A percentile compares a stretch with the other conserved stretches of the same genome.
phyloP scores from a whole-genome alignment of 2,329 filamentous ascomycete genomes.

The Teratosphaeria zuluensis region DNA sequence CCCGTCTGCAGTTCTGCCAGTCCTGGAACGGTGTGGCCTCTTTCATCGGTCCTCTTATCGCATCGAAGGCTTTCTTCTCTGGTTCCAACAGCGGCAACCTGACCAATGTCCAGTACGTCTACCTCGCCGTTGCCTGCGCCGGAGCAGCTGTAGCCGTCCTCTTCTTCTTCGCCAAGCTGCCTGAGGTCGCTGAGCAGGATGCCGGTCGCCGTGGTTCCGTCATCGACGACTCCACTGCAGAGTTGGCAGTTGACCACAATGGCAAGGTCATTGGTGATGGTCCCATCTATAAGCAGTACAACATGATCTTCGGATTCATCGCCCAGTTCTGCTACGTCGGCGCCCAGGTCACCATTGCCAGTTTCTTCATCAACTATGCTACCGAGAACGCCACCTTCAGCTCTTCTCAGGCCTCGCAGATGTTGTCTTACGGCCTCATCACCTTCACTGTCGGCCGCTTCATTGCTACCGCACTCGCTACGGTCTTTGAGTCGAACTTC shows the following conservation, averaged over 20 bases:
- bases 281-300: slow-evolving; percentile 31
- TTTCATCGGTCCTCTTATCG: slow-evolving; percentile 31
- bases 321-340: slow-evolving; percentile 31
- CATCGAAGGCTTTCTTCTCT: slow-evolving; percentile 30
- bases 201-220: slow-evolving; percentile 17
- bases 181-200: slow-evolving; percentile 23
- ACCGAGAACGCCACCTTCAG: slow-evolving; percentile 24
- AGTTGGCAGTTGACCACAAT: slow-evolving; percentile 20
- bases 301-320: slow-evolving; percentile 30
- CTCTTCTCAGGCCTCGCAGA: slow-evolving; percentile 23
- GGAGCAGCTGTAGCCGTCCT: slow-evolving; percentile 26
- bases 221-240: slow-evolving; percentile 18
- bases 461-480: slow-evolving; percentile 28
- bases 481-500: slow-evolving; percentile 28
- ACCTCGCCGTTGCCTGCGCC: slow-evolving; percentile 30
- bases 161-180: slow-evolving; percentile 30
- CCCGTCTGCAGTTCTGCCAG: slow-evolving; percentile 31
- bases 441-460: slow-evolving; percentile 32
- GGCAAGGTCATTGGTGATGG: slow-evolving; percentile 23
- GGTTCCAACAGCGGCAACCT: slow-evolving; percentile 23
- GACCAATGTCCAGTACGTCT: slow-evolving; percentile 31
- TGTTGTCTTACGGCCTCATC: slow-evolving; percentile 30
- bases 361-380: slow-evolving; percentile 33
- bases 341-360: slow-evolving; percentile 27
- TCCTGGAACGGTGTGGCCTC: slow-evolving; percentile 30